Evolutionary conservation across 129 eudicot species (phyloP).

Genomic region (Artemisia argyi): DNA sequence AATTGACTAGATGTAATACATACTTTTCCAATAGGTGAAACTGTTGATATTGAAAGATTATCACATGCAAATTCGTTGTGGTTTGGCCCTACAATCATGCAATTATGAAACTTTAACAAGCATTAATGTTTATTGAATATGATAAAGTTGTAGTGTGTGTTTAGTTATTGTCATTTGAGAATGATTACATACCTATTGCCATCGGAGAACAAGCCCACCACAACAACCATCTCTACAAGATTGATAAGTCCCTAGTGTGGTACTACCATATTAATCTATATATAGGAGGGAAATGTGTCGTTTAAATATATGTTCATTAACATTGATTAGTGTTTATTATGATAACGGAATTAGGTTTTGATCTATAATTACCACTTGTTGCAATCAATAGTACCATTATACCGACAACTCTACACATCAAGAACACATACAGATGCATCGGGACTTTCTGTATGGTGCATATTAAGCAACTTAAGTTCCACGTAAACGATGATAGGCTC

Average conservation of each 20-base stretch:
- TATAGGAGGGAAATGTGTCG: not conserved
- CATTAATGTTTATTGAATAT: slow-evolving; percentile 27
- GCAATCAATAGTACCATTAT: no score
- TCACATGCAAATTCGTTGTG: slow-evolving; percentile 28
- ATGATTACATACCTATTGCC: slow-evolving; percentile 26
- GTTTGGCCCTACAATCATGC: slow-evolving; percentile 12
- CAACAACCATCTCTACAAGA: slow-evolving; percentile 21
- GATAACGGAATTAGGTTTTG: not conserved
- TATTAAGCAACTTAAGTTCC: no score
- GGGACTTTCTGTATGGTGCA: no score
- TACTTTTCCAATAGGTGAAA: not conserved
- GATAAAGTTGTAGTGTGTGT: slow-evolving; percentile 25
- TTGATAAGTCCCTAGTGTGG: not conserved
- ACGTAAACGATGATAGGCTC: no score
- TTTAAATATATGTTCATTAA: not conserved
- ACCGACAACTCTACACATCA: no score
- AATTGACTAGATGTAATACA: not conserved
- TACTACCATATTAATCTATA: not conserved
- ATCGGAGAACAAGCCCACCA: slow-evolving; percentile 25
- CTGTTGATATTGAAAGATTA: slow-evolving; percentile 4
- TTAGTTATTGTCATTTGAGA: slow-evolving; percentile 28
- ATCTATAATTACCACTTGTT: no score
- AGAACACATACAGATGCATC: no score
- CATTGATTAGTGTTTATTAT: slow-evolving; percentile 20
- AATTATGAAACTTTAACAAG: slow-evolving; percentile 32